Evolutionary conservation across 1,284 basidiomycete genomes (phyloP), one percentile per base, ranked within the genome.

Genomic region (Ganoderma lucidum): DNA sequence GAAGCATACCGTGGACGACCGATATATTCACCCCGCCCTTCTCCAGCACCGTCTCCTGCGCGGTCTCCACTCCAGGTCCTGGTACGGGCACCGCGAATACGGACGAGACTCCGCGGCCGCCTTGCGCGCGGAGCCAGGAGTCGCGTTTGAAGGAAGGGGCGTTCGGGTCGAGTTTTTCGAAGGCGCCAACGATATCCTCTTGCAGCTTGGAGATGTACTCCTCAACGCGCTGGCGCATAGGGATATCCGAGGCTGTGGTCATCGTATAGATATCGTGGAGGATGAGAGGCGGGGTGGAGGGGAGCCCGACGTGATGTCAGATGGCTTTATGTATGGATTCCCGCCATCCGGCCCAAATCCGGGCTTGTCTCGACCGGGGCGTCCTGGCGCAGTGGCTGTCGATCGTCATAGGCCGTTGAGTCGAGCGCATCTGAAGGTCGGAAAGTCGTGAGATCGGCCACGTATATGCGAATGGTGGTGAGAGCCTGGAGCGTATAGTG

Each of bases 21-120:
- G 93, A 96, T 75, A 99, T 93, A 82, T 98, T 99, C 66, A 98
- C 96, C 2, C 98, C 98, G 1, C 93, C 97, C 81, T 99, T 99
- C 80, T 99, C 97, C 75, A 99, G 92, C 23, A 95, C 85, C 0
- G 89, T 85, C 37, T 80, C 73, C 28, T 80, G 78, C 17, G 75
- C 45, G 9, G 35, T 35, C 56, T 59, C 37, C 78, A 78, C 66
- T 64, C 75, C 74, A 56, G 77, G 45, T 35, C 79, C 66, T 32
- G 78, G 74, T 15, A 81, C 61, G 76, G 93, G 90, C 51, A 87
- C 84, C 19, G 93, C 87, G 75, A 99, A 91, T 17, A 98, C 93
- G 80, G 95, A 97, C 1, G 96, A 97, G 68, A 90, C 88, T 15
- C 97, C 97, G 66, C 88, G 88, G 1, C 97, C 97, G 3, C 96